These are phyloP conservation scores for Cutaneotrichosporon mucoides DNA, from an alignment of 1,284 basidiomycete species.

Conservation along the genomic window DNA sequence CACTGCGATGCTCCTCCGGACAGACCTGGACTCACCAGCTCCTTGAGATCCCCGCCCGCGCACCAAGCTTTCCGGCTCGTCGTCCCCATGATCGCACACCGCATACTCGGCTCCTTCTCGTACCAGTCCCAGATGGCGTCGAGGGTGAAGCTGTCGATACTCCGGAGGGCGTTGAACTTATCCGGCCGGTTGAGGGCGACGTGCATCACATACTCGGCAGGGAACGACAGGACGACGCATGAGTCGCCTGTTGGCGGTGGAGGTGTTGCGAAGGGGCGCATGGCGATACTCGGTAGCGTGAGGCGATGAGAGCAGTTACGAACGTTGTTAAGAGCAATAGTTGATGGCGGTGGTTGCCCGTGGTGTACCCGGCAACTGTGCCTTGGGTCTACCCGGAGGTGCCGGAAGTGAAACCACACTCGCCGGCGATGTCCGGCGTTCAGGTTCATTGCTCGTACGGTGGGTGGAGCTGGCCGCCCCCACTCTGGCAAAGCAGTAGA, in stretches of 20 bases:
- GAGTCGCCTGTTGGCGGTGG: neutral
- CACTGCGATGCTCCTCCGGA: no score
- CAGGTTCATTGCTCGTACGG: no score
- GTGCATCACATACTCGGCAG: constrained; percentile 14
- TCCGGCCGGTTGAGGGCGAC: constrained; percentile 15
- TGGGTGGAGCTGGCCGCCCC: no score
- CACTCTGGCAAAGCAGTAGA: no score
- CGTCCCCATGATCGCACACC: constrained; percentile 12
- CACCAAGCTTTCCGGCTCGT: constrained; percentile 13
- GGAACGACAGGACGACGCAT: constrained; percentile 7
- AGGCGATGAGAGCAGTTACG: no score
- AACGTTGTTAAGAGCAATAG: no score
- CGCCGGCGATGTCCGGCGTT: no score
- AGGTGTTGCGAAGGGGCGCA: neutral
- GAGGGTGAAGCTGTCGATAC: constrained; percentile 1
- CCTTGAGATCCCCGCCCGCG: constrained; percentile 16
- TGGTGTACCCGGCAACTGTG: no score
- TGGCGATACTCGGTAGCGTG: neutral
- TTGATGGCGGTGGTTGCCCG: no score
- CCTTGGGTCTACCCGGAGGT: no score
- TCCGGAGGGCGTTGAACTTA: constrained; percentile 13
- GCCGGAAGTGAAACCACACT: no score
- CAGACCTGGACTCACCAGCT: constrained; percentile 3
- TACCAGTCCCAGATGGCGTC: constrained; percentile 14
- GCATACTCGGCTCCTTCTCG: constrained; percentile 16